Evolutionary conservation across 164 flowering plant genomes (phyloP).

Genomic region (Stephania yunnanensis): DNA sequence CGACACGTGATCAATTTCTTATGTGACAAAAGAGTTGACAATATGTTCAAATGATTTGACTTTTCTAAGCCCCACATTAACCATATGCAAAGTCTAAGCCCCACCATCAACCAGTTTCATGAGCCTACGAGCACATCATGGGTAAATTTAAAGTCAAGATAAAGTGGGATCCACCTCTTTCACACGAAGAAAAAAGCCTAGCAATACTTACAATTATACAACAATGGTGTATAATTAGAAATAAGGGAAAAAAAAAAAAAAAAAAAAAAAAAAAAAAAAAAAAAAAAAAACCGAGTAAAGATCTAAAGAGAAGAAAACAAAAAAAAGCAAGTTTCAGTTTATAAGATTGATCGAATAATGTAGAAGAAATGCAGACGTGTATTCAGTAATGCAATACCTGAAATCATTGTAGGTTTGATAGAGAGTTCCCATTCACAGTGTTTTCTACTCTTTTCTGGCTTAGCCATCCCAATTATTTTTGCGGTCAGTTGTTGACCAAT

Average conservation of each 20-base stretch:
- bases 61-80: too few relatives aligned
- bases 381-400: slow-evolving; percentile 32
- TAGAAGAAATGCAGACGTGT: neutral
- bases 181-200: neutral
- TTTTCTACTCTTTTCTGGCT: slow-evolving; percentile 29
- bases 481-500: slow-evolving; percentile 73
- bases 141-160: neutral
- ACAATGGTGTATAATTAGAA: too few relatives aligned
- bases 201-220: too few relatives aligned
- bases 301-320: neutral
- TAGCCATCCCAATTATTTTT: slow-evolving; percentile 49
- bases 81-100: too few relatives aligned
- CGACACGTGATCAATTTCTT: too few relatives aligned
- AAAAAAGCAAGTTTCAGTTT: neutral
- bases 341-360: neutral
- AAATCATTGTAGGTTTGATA: slow-evolving; percentile 49
- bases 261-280: neutral
- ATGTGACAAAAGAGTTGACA: too few relatives aligned
- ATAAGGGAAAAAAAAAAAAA: too few relatives aligned
- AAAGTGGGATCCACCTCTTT: neutral
- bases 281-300: neutral
- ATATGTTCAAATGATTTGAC: too few relatives aligned
- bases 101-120: too few relatives aligned
- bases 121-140: neutral
- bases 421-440: slow-evolving; percentile 66